These are phyloP conservation scores for Plectranthus barbatus DNA, from an alignment of 257 asterid genomes.

Conservation along the genomic window DNA sequence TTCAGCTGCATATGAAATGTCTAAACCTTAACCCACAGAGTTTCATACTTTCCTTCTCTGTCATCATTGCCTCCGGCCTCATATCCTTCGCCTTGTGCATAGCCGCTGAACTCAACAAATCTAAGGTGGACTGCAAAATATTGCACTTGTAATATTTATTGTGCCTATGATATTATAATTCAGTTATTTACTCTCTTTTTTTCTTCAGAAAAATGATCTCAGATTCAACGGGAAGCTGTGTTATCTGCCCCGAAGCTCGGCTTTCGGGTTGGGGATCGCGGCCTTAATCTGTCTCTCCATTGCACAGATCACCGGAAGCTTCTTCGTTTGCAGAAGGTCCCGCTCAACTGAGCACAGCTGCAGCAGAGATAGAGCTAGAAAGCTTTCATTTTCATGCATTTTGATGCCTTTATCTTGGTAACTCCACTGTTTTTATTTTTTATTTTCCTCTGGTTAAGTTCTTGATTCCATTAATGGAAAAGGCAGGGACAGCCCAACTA, in stretches of 20 bases:
- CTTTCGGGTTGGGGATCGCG: constrained; percentile 42
- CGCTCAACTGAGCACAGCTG: constrained; percentile 13
- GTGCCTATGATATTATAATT: too few relatives aligned
- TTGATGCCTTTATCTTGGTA: constrained; percentile 52
- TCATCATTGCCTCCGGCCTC: constrained; percentile 28
- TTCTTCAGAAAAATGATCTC: constrained; percentile 44
- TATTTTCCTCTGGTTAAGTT: not conserved
- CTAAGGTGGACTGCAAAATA: constrained; percentile 49
- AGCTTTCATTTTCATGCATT: constrained; percentile 27
- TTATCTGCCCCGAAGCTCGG: constrained; percentile 42
- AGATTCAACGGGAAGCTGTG: constrained; percentile 54
- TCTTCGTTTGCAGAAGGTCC: constrained; percentile 32
- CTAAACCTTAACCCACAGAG: constrained; percentile 17
- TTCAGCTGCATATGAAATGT: constrained; percentile 27
- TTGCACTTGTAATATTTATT: too few relatives aligned
- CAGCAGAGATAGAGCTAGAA: constrained; percentile 20
- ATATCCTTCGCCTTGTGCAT: constrained; percentile 53
- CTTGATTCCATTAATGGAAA: too few relatives aligned
- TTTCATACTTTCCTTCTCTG: constrained; percentile 17
- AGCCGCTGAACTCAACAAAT: constrained; percentile 63
- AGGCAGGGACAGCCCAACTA: not conserved
- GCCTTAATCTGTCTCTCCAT: constrained; percentile 30
- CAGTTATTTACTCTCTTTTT: too few relatives aligned
- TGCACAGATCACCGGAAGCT: constrained; percentile 42
- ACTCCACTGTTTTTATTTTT: not conserved